Evolutionary conservation across 2,329 filamentous ascomycete species (phyloP).

Genomic region (Aaosphaeria arxii): DNA sequence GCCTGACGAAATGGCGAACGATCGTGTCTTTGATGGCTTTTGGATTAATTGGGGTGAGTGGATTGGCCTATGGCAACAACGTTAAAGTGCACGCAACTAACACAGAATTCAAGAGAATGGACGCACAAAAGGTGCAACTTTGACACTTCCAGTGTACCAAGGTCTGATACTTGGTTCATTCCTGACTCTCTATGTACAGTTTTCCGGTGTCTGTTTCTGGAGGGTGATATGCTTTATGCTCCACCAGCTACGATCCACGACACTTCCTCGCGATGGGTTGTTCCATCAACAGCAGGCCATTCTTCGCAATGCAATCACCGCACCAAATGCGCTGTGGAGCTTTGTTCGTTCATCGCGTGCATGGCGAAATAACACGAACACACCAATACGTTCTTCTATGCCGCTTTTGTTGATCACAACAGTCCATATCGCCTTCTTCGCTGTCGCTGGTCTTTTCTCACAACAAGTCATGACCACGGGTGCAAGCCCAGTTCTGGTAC

Average conservation of each 20-base stretch:
- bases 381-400: constrained; percentile 6
- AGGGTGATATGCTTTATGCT: constrained; percentile 17
- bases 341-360: constrained; percentile 7
- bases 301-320: constrained; percentile 17
- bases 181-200: constrained; percentile 17
- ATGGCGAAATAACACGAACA: constrained; percentile 11
- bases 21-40: constrained; percentile 9
- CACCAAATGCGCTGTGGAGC: constrained; percentile 14
- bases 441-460: constrained; percentile 14
- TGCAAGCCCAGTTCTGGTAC: constrained; percentile 9
- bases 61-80: neutral
- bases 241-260: constrained; percentile 15
- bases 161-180: constrained; percentile 17
- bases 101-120: constrained; percentile 9
- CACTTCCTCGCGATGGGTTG: constrained; percentile 11
- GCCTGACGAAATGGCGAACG: neutral
- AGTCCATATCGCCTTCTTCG: constrained; percentile 13
- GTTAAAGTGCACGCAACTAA: neutral
- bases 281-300: constrained; percentile 22
- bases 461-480: constrained; percentile 11
- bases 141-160: constrained; percentile 12
- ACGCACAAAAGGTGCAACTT: constrained; percentile 9
- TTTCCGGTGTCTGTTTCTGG: constrained; percentile 17
- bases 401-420: constrained; percentile 8
- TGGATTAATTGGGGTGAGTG: constrained; percentile 15